Evolutionary conservation across 768 basidiomycete genomes (phyloP).

Genomic region (Ramaria sp.): DNA sequence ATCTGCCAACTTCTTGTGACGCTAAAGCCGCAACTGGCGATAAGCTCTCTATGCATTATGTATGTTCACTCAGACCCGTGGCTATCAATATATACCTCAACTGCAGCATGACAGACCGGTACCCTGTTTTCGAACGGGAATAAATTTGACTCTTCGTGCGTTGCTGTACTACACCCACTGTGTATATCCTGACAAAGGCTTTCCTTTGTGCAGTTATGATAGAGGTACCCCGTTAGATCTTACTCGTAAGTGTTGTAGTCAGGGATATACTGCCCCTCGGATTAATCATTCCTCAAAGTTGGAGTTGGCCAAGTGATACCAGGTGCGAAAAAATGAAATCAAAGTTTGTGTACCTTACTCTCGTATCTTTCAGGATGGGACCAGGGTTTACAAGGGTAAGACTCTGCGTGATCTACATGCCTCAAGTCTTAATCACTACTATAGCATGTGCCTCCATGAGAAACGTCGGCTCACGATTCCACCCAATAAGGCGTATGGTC

Average conservation of each 20-base stretch:
- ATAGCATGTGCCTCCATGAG: constrained; percentile 77
- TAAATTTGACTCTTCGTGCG: constrained; percentile 85
- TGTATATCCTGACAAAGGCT: background rate
- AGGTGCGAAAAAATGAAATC: constrained; percentile 18
- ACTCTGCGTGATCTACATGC: background rate
- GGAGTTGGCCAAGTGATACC: constrained; percentile 73
- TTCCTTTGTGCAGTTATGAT: constrained; percentile 39
- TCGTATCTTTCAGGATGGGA: constrained; percentile 50
- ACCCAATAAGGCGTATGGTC: constrained; percentile 70
- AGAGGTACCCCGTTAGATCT: constrained; percentile 67
- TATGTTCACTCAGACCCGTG: constrained; percentile 25
- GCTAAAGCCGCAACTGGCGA: constrained; percentile 51
- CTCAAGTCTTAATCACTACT: background rate
- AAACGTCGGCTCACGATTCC: constrained; percentile 88
- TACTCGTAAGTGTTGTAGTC: constrained; percentile 43
- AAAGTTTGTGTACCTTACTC: background rate
- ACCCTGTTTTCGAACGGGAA: constrained; percentile 63
- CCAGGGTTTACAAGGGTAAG: constrained; percentile 47
- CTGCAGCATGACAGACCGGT: constrained; percentile 48
- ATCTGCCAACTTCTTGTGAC: constrained; percentile 44
- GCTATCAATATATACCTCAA: background rate
- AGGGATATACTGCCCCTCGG: background rate
- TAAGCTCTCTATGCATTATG: constrained; percentile 66
- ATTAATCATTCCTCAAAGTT: constrained; percentile 30
- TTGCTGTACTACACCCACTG: background rate